Base-by-base conservation (phyloP, 1,284 basidiomycete genomes). In the Boletus smithii region DNA sequence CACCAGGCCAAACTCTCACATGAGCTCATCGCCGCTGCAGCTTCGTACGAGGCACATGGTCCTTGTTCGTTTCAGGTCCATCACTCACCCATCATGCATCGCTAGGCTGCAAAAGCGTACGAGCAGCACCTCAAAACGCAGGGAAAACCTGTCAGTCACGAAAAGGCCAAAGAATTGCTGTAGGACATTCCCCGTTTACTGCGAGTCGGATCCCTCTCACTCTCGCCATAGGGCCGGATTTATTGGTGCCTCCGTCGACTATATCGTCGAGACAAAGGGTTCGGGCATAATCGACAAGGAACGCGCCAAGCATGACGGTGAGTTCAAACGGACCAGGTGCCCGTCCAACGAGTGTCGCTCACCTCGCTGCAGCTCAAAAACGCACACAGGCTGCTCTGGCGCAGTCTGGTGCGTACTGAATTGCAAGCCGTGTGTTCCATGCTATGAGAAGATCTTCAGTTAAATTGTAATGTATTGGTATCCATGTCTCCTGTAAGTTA, bases 41-140 rank as follows among this genome's bases (percentile, higher is more conserved):
- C 61, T 5, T 62, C 61, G 8, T 63, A 59, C 35, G 62, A 63
- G 49, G 65, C 47, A 45, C 22, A 22, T 17, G 0, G 4, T 4
- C 22, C 7, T 7, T 2, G 1, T 14, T 9, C 10, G 8, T 16
- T 36, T 4, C 22, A 22, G 17, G 8, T 13, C 16, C 17, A 17
- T 8, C 11, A 31, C 54, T 42, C 34, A 48, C 22, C 16, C 8
- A 8, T 30, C 17, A 11, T 23, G 16, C n/a, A 14, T 30, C 14
- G 11, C n/a, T 8, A 67, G 62, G 64, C 56, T 20, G 60, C 61
- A 4, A 68, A 68, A 34, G 53, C 51, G 1, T 64, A 67, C 42
- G 49, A 62, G 42, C 5, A 62, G 2, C 61, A 64, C 34, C 34
- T 59, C 40, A 32, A 3, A 9, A 11, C 4, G 9, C 29, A 53